Base-by-base conservation (phyloP, 495 filamentous ascomycete species). In the Penicillium salamii region DNA sequence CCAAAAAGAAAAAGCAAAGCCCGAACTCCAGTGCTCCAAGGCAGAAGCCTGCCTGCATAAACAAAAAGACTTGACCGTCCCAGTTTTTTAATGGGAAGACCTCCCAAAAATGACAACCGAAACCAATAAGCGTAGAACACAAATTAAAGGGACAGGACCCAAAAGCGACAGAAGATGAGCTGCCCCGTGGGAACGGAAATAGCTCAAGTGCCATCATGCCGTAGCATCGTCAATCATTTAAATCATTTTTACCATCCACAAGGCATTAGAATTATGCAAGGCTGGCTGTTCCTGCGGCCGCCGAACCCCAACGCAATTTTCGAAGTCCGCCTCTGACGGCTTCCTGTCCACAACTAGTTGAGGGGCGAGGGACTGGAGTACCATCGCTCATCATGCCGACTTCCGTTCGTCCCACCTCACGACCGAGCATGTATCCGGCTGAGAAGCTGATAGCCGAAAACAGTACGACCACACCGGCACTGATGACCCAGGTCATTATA, bases 391-490 rank as follows among this genome's bases (percentile, higher is more conserved):
- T 58, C 14, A 67, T 57, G 12, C 69, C 71, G 18, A 73, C 73
- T 61, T 93, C 89, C 20, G 84, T 71, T 23, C 81, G 76, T 0
- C 89, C 90, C 1, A 89, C 87, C 59, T 96, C 90, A 19, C 81
- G 77, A 9, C 93, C 93, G 14, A 96, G 81, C 9, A 88, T 88
- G 59, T 95, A 97, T 0, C 93, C 93, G 0, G 93, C 93, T 0
- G 90, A 88, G 59, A 97, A 98, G 49, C 90, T 91, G 41, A 97
- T 84, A 2, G 92, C 93, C 2, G 86, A 89, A 33, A 97, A 85
- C 2, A 97, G 72, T 8, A 98, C 88, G 6, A 98, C 88, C 4
- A 96, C 91, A 1, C 93, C 92, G 0, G 93, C 93, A 33, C 85
- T 88, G 31, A 97, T 80, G 3, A 95, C 87, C 88, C 95, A 95